Evolutionary conservation across 352 stramenopile genomes (phyloP).

Genomic region (Phytophthora ramorum): DNA sequence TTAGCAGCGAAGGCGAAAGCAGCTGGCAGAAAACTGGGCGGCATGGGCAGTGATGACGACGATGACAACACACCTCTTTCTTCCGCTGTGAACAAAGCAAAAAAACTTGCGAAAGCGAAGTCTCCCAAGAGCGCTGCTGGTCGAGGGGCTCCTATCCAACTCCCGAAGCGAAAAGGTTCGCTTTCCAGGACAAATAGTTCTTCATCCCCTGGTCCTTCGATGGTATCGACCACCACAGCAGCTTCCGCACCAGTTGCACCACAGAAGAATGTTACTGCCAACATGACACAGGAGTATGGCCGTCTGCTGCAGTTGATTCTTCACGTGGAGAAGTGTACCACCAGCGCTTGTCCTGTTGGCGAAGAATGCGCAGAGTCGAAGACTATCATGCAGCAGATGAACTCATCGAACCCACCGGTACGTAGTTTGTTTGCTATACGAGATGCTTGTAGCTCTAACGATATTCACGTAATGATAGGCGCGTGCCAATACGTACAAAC

Average conservation of each 20-base stretch:
- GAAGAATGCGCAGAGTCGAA: slow-evolving; percentile 84
- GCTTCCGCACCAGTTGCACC: slow-evolving; percentile 14
- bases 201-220: slow-evolving; percentile 30
- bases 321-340: slow-evolving; percentile 85
- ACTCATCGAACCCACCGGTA: slow-evolving; percentile 68
- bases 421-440: not conserved
- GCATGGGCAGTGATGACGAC: slow-evolving; percentile 56
- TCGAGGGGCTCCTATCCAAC: slow-evolving; percentile 10
- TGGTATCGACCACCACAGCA: slow-evolving; percentile 3
- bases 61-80: slow-evolving; percentile 80
- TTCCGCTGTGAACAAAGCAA: slow-evolving; percentile 70
- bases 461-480: slow-evolving; percentile 30
- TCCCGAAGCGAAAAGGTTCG: slow-evolving; percentile 33
- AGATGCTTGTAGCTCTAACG: not conserved
- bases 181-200: slow-evolving; percentile 24
- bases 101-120: slow-evolving; percentile 69
- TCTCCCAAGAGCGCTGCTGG: slow-evolving; percentile 57
- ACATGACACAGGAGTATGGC: slow-evolving; percentile 84
- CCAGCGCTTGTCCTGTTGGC: slow-evolving; percentile 60
- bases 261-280: slow-evolving; percentile 59
- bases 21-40: slow-evolving; percentile 19
- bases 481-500: slow-evolving; percentile 87
- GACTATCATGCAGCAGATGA: slow-evolving; percentile 77
- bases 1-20: slow-evolving; percentile 43
- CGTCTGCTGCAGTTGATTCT: slow-evolving; percentile 88